Conservation (phyloP, 2,329 filamentous ascomycete species). For the Domatiomyces globalis region DNA sequence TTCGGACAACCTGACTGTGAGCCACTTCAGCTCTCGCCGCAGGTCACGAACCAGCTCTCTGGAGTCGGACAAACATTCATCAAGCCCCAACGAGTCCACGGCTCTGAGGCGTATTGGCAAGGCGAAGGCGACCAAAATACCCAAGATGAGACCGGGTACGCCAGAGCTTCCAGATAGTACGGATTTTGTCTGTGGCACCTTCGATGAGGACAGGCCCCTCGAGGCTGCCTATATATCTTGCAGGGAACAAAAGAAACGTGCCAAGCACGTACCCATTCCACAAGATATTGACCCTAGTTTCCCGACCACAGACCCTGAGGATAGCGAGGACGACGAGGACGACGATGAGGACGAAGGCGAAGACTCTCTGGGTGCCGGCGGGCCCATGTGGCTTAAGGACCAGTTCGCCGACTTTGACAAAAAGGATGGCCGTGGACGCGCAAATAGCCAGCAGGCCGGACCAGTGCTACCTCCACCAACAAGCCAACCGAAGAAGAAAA, state of each 20-base stretch:
- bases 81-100: constrained; percentile 9
- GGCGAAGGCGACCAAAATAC: constrained; percentile 6
- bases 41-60: constrained; percentile 39
- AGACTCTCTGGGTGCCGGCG: constrained; percentile 30
- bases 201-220: constrained; percentile 89
- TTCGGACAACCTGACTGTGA: constrained; percentile 36
- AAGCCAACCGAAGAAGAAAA: constrained; percentile 2
- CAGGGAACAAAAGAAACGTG: constrained; percentile 63
- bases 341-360: constrained; percentile 41
- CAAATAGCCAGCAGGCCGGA: constrained; percentile 33
- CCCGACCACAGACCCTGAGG: constrained; percentile 82
- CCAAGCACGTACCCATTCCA: constrained; percentile 70
- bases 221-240: constrained; percentile 85
- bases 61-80: constrained; percentile 27
- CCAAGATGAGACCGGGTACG: constrained; percentile 51
- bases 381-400: constrained; percentile 55
- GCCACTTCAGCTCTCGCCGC: constrained; percentile 32
- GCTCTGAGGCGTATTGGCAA: constrained; percentile 19
- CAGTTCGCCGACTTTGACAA: constrained; percentile 51
- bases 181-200: constrained; percentile 95
- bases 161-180: constrained; percentile 91
- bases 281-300: constrained; percentile 98
- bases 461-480: constrained; percentile 35
- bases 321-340: constrained; percentile 62
- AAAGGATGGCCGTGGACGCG: constrained; percentile 34